Percentiles rank a stretch among this genome's conserved stretches.
Evolutionary conservation across 2,329 filamentous ascomycete species (phyloP).

Genomic region (Calonectria honghensis): DNA sequence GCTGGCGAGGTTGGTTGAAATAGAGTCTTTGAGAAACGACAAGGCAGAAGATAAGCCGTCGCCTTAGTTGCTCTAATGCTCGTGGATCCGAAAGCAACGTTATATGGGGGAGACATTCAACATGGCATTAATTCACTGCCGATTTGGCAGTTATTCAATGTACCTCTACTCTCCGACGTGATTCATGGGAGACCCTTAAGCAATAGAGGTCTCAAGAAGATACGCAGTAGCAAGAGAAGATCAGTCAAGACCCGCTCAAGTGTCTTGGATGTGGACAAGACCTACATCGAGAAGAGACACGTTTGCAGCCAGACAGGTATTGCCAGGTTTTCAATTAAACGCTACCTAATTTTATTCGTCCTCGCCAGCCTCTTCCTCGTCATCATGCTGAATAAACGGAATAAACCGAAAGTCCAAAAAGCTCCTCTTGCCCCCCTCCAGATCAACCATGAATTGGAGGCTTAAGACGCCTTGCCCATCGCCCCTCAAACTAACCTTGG

Average conservation of each 20-base stretch:
- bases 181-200: too few species aligned
- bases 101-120: too few species aligned
- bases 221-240: background rate
- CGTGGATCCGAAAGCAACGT: too few species aligned
- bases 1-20: too few species aligned
- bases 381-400: slow-evolving; percentile 79
- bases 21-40: too few species aligned
- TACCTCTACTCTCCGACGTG: too few species aligned
- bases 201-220: too few species aligned
- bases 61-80: too few species aligned
- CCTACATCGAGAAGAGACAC: background rate
- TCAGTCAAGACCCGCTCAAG: background rate
- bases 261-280: background rate
- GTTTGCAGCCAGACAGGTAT: background rate
- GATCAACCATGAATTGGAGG: slow-evolving; percentile 96
- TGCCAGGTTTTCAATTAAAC: slow-evolving; percentile 5
- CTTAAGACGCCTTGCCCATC: slow-evolving; percentile 94
- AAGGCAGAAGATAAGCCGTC: too few species aligned
- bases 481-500: slow-evolving; percentile 92
- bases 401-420: slow-evolving; percentile 92
- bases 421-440: slow-evolving; percentile 80
- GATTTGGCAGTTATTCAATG: too few species aligned
- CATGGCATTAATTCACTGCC: too few species aligned
- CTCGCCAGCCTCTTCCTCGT: slow-evolving; percentile 54
- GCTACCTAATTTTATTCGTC: slow-evolving; percentile 24